A percentile compares a stretch with the other conserved stretches of the same genome.
Conservation (phyloP, 768 basidiomycete species). For the Mycena indigotica region DNA sequence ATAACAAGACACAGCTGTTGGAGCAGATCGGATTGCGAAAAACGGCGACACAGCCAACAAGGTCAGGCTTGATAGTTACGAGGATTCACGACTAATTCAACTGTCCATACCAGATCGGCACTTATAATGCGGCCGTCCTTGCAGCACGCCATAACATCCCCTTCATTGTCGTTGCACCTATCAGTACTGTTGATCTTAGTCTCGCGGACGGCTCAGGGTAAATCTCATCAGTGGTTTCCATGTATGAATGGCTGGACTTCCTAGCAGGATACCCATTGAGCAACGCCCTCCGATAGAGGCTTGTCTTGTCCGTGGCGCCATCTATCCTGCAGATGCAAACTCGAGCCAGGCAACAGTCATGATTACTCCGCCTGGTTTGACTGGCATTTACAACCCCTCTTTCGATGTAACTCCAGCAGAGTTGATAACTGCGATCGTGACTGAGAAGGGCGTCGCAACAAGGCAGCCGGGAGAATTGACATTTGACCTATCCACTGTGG, state of each 20-base stretch:
- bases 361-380: slow-evolving; percentile 71
- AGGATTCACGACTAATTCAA: slow-evolving; percentile 19
- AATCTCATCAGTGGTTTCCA: slow-evolving; percentile 34
- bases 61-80: slow-evolving; percentile 30
- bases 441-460: slow-evolving; percentile 90
- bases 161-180: slow-evolving; percentile 91
- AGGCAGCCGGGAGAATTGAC: slow-evolving; percentile 44
- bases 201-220: slow-evolving; percentile 66
- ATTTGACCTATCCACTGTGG: slow-evolving; percentile 42
- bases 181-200: slow-evolving; percentile 88
- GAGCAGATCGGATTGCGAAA: slow-evolving; percentile 84
- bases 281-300: slow-evolving; percentile 88
- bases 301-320: slow-evolving; percentile 80
- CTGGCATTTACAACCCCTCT: slow-evolving; percentile 86
- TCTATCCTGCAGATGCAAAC: slow-evolving; percentile 58
- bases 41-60: slow-evolving; percentile 99
- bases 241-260: neutral
- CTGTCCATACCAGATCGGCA: slow-evolving; percentile 63
- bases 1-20: slow-evolving; percentile 56
- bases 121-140: slow-evolving; percentile 94
- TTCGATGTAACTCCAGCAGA: slow-evolving; percentile 97
- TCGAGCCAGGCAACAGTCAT: slow-evolving; percentile 76
- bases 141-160: slow-evolving; percentile 86
- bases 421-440: slow-evolving; percentile 92
- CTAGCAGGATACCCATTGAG: slow-evolving; percentile 81